A percentile compares a stretch with the other conserved stretches of the same genome.
Conservation (phyloP, 2,329 filamentous ascomycete species). For the Botrytis deweyae region DNA sequence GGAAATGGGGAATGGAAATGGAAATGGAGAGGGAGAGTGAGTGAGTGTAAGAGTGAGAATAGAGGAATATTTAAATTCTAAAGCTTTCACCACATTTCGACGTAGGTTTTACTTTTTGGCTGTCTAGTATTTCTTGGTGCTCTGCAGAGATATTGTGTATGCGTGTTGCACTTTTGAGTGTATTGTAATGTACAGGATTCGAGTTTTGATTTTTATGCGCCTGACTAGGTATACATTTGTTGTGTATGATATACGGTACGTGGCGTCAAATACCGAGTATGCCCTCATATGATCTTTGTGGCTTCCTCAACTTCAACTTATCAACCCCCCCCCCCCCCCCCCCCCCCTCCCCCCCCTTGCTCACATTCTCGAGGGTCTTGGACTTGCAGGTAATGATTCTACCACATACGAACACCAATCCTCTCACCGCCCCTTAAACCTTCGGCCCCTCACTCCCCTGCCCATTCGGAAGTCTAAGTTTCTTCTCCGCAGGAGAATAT, state of each 20-base stretch:
- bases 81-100: rapidly evolving
- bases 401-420: rapidly evolving
- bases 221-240: neutral
- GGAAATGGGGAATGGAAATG: too few relatives aligned
- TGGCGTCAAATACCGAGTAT: neutral
- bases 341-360: neutral
- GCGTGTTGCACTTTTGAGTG: neutral
- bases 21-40: neutral
- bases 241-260: neutral
- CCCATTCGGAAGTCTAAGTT: neutral
- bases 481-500: neutral
- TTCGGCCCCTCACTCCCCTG: neutral
- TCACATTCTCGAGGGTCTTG: neutral
- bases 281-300: neutral
- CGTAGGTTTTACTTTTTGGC: rapidly evolving
- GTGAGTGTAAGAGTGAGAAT: too few relatives aligned
- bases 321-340: neutral
- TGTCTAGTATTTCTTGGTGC: neutral
- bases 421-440: neutral
- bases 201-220: neutral
- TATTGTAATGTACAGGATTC: neutral
- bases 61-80: too few relatives aligned
- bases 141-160: neutral
- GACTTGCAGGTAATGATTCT: neutral
- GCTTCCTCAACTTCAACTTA: neutral